Conservation (phyloP, 192 early-diverging fungal species). For the Pilaira anomala region DNA sequence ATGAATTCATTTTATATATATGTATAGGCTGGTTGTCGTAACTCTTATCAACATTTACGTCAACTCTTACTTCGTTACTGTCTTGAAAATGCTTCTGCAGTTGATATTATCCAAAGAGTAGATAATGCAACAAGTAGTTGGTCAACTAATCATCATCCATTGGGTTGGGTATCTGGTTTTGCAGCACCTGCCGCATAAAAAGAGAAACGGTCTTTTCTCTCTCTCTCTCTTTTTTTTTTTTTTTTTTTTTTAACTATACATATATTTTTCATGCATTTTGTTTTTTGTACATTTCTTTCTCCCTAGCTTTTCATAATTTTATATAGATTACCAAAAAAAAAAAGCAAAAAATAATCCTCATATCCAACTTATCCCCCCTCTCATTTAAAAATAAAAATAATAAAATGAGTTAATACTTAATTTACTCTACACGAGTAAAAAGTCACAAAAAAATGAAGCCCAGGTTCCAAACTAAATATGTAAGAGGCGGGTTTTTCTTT, state of each 20-base stretch:
- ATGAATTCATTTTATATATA: neutral
- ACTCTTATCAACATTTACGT: slow-evolving; percentile 46
- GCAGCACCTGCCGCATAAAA: slow-evolving; percentile 50
- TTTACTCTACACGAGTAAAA: no score
- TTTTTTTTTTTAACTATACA: neutral
- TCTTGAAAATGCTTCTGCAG: slow-evolving; percentile 33
- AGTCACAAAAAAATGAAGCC: no score
- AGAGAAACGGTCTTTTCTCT: slow-evolving; percentile 18
- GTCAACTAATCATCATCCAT: neutral
- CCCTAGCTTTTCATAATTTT: no score
- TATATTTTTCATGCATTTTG: neutral
- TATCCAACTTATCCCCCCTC: no score
- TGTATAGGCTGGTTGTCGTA: slow-evolving; percentile 46
- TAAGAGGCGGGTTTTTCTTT: no score
- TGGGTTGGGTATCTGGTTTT: slow-evolving; percentile 33
- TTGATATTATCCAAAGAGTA: slow-evolving; percentile 5
- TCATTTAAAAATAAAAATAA: no score
- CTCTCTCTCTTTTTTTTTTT: neutral
- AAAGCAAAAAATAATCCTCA: no score
- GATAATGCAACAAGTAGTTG: neutral
- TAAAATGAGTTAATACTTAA: no score
- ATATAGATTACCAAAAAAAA: no score
- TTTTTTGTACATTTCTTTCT: no score
- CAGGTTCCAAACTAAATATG: no score
- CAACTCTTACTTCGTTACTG: slow-evolving; percentile 45